phyloP scores from a whole-genome alignment of 257 asterid species.

The Nicotiana knightiana region DNA sequence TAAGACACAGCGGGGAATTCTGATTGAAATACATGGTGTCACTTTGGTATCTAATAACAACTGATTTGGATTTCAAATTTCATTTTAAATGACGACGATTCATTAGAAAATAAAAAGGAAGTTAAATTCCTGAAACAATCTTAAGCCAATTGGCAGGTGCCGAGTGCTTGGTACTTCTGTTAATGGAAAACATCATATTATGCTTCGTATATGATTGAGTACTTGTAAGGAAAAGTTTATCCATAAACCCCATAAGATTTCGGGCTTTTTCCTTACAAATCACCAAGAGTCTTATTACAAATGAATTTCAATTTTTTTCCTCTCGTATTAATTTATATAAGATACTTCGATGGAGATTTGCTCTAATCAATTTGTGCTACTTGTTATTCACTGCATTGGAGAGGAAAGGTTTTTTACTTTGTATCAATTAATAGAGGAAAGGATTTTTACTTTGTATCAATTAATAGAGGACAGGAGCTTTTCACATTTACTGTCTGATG shows the following conservation, averaged over 20 bases:
- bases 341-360: background rate
- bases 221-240: background rate
- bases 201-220: background rate
- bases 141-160: background rate
- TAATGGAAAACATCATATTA: background rate
- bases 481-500: background rate
- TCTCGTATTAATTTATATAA: background rate
- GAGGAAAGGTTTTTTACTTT: background rate
- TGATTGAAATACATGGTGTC: background rate
- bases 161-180: background rate
- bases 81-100: background rate
- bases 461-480: background rate
- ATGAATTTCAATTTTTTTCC: background rate
- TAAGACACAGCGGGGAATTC: background rate
- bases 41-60: background rate
- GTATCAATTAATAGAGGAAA: background rate
- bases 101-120: background rate
- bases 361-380: constrained; percentile 1
- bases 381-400: background rate
- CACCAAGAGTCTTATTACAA: background rate
- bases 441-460: background rate
- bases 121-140: background rate
- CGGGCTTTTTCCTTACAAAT: background rate
- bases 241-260: background rate
- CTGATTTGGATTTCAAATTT: background rate